phyloP scores from a whole-genome alignment of 768 basidiomycete genomes.

The Chlorophyllum brunneum region DNA sequence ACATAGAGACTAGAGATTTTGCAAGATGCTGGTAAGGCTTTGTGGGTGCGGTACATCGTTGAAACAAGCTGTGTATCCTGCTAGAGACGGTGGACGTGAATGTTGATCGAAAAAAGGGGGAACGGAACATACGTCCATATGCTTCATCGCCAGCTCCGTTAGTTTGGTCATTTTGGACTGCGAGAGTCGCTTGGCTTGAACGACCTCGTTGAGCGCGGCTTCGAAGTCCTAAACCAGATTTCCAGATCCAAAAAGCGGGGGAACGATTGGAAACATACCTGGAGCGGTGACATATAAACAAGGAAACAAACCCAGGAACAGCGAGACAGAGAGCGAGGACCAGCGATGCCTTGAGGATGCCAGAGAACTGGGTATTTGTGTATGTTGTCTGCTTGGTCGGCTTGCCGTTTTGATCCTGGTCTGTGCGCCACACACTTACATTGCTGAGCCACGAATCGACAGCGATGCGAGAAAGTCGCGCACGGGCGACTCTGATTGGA shows the following conservation, averaged over 20 bases:
- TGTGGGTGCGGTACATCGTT: slow-evolving; percentile 85
- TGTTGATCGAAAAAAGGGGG: not conserved
- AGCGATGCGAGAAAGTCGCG: slow-evolving; percentile 60
- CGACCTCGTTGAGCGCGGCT: slow-evolving; percentile 72
- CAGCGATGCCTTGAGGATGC: not conserved
- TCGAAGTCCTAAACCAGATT: slow-evolving; percentile 66
- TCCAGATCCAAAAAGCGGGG: slow-evolving; percentile 9
- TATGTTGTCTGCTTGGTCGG: slow-evolving; percentile 13
- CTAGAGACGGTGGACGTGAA: slow-evolving; percentile 33
- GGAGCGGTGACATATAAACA: slow-evolving; percentile 4
- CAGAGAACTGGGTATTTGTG: slow-evolving; percentile 16
- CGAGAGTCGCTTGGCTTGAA: slow-evolving; percentile 80
- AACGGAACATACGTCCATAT: slow-evolving; percentile 59
- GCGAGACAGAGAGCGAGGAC: not conserved
- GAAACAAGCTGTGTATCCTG: slow-evolving; percentile 86
- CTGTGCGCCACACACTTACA: slow-evolving; percentile 17
- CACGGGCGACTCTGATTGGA: slow-evolving; percentile 70
- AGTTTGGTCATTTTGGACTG: slow-evolving; percentile 79
- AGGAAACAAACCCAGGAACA: not conserved
- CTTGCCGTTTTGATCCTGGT: slow-evolving; percentile 15
- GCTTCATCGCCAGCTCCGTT: slow-evolving; percentile 73
- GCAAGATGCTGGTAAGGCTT: slow-evolving; percentile 57
- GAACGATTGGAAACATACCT: slow-evolving; percentile 8
- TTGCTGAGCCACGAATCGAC: slow-evolving; percentile 22
- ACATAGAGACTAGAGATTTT: slow-evolving; percentile 91